These are phyloP conservation scores for Geosmithia flava DNA, from an alignment of 2,329 filamentous ascomycete species.

Conservation along the genomic window DNA sequence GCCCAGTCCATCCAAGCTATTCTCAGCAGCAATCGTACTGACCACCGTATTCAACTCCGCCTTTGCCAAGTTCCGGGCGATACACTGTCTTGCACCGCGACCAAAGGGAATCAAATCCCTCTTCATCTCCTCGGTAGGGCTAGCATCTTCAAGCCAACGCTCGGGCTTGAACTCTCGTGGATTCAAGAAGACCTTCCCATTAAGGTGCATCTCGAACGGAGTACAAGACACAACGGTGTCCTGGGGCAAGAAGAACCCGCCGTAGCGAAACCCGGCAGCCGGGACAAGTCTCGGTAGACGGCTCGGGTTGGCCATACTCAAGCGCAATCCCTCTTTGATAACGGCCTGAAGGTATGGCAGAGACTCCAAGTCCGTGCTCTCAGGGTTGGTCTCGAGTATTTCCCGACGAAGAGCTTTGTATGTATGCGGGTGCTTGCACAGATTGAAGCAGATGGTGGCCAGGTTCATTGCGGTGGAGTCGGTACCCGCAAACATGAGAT, in stretches of 20 bases:
- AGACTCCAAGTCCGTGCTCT: constrained; percentile 21
- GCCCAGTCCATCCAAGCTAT: background rate
- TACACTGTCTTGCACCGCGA: constrained; percentile 32
- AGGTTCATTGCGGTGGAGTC: constrained; percentile 40
- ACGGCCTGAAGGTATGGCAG: constrained; percentile 52
- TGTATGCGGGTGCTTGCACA: constrained; percentile 27
- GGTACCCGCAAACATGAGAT: constrained; percentile 41
- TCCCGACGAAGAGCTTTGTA: constrained; percentile 8
- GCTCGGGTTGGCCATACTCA: constrained; percentile 38
- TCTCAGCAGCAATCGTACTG: background rate
- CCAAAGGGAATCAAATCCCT: constrained; percentile 34
- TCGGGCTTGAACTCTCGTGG: constrained; percentile 31
- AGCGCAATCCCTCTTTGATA: constrained; percentile 33
- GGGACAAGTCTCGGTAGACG: constrained; percentile 35
- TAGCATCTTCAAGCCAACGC: constrained; percentile 24
- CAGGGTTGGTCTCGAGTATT: too few relatives aligned
- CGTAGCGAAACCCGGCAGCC: constrained; percentile 8
- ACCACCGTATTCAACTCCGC: constrained; percentile 25
- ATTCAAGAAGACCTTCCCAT: constrained; percentile 26
- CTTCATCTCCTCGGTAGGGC: constrained; percentile 5
- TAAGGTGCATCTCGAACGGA: constrained; percentile 31
- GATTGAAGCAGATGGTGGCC: constrained; percentile 30
- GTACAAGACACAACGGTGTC: constrained; percentile 31
- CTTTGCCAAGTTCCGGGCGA: constrained; percentile 33
- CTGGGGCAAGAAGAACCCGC: constrained; percentile 24